A percentile compares a stretch with the other conserved stretches of the same genome.
Conservation (phyloP, 176 grass and related monocot genomes). For the Carex myosuroides region DNA sequence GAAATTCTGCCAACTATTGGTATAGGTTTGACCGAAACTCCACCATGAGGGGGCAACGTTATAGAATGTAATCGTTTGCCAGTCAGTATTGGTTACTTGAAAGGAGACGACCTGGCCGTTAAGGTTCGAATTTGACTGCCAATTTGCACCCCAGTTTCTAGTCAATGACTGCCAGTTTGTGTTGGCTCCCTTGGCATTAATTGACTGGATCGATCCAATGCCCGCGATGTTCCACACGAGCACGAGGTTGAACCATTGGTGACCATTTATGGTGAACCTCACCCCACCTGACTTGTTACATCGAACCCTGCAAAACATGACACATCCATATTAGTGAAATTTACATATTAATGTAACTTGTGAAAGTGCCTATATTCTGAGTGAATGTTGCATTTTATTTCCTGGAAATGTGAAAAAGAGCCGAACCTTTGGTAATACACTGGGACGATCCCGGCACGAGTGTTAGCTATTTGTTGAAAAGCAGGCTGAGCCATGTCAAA, state of each 20-base stretch:
- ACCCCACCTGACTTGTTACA: conserved; percentile 58
- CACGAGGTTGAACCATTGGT: conserved; percentile 69
- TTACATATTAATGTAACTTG: neutral
- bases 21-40: conserved; percentile 74
- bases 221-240: conserved; percentile 67
- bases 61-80: conserved; percentile 16
- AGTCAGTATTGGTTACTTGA: conserved; percentile 36
- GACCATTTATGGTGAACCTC: conserved; percentile 74
- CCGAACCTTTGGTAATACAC: conserved; percentile 43
- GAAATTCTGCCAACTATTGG: conserved; percentile 37
- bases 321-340: neutral
- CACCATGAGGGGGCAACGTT: conserved; percentile 31
- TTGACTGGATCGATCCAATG: conserved; percentile 34
- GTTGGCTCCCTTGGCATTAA: conserved; percentile 38
- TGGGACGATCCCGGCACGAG: conserved; percentile 48
- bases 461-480: conserved; percentile 56
- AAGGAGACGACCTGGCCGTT: conserved; percentile 59
- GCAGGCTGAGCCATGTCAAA: conserved; percentile 84
- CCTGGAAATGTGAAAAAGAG: neutral
- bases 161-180: conserved; percentile 54
- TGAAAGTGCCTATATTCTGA: neutral
- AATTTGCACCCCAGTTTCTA: conserved; percentile 74
- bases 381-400: neutral
- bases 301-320: conserved; percentile 10
- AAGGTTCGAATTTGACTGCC: conserved; percentile 50